Base-by-base conservation (phyloP, 2,329 filamentous ascomycete genomes). In the Monosporascus sp. region DNA sequence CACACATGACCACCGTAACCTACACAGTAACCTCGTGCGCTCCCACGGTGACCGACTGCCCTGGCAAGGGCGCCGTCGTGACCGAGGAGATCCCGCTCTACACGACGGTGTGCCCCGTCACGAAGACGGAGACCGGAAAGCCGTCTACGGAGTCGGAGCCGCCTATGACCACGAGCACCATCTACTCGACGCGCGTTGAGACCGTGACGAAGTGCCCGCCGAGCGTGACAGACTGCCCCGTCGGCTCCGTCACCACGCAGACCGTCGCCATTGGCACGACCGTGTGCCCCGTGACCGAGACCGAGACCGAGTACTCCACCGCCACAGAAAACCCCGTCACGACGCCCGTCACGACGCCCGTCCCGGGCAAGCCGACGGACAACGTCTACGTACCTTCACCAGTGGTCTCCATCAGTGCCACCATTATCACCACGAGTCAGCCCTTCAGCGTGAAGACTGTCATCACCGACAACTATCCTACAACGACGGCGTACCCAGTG, bases 121-220 rank as follows among this genome's bases (percentile, higher is more conserved):
- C 59, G 22, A 54, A 45, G 35, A 60, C 57, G n/a, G 48, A 50
- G 44, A 56, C n/a, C 41, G 41, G 41, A 3, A n/a, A n/a, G 11
- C n/a, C 41, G n/a, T 18, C 41, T 52, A 49, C 52, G 51, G 48
- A 50, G 22, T 17, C 47, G n/a, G 52, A 31, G 17, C 52, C 49
- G 5, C 49, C 54, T 14, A 4, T 53, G 41, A 58, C 53, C 17
- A 59, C 53, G 5, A 61, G 58, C 54, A 60, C 74, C 59, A 66
- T 78, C 67, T 75, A 74, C 70, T 65, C 69, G 65, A 75, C 73
- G 56, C 67, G 75, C 60, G 66, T 81, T 57, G 73, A 79, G 57
- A 85, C 81, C 64, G 71, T 82, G 70, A 82, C 78, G 62, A 76
- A 75, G 37, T 84, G 80, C 67, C 74, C 72, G 50, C 70, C 78